Conservation (phyloP, 2,329 filamentous ascomycete genomes). For the Fusarium compactum region DNA sequence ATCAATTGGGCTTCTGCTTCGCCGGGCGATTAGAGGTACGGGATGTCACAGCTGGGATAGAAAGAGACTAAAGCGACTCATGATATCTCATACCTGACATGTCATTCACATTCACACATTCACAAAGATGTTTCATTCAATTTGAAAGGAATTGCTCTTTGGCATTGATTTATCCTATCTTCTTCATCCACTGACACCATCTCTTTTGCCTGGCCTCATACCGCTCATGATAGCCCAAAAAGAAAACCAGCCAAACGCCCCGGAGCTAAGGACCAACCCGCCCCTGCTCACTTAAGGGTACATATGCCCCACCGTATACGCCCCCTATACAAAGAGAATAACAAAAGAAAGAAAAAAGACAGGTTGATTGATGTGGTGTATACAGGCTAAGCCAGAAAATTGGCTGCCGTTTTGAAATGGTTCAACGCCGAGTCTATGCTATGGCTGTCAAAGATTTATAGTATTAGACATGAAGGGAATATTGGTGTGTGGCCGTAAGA, state of each 20-base stretch:
- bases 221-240: slow-evolving; percentile 46
- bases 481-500: slow-evolving; percentile 37
- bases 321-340: slow-evolving; percentile 45
- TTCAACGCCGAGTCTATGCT: slow-evolving; percentile 53
- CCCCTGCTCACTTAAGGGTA: slow-evolving; percentile 39
- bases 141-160: slow-evolving; percentile 41
- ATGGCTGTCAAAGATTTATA: slow-evolving; percentile 46
- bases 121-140: not conserved
- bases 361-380: slow-evolving; percentile 43
- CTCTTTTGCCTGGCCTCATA: slow-evolving; percentile 46
- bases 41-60: not conserved
- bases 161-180: slow-evolving; percentile 44
- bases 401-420: slow-evolving; percentile 38
- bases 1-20: not conserved
- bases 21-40: not conserved
- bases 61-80: not conserved
- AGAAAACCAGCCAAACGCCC: slow-evolving; percentile 43
- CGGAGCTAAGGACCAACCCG: slow-evolving; percentile 39
- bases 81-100: not conserved
- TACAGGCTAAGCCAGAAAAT: slow-evolving; percentile 44
- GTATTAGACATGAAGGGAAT: slow-evolving; percentile 48
- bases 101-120: not conserved
- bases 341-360: slow-evolving; percentile 43
- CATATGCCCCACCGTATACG: slow-evolving; percentile 44
- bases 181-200: slow-evolving; percentile 31